Evolutionary conservation across 1,139 yeast species (phyloP), one percentile per base, ranked within the genome.

Genomic region (Candida sojae): DNA sequence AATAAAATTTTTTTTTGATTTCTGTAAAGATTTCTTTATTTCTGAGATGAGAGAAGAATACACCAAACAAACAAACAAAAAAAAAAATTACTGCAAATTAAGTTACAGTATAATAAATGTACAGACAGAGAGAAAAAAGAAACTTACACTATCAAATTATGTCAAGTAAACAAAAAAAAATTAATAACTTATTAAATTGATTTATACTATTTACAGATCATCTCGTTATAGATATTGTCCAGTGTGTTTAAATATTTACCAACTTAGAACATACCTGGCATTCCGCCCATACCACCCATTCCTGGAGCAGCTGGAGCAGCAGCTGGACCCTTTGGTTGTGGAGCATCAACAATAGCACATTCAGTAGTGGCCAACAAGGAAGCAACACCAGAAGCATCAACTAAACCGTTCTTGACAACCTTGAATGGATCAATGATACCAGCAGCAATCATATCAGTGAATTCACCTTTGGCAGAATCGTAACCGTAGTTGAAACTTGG

Each of bases 351-450:
- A 66, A 93, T 90, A 57, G 98, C 97, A 73, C 97, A 95, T 77
- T 93, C 99, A 56, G 99, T 93, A 50, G 99, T 95, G 58, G 98
- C 99, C 71, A 93, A 83, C 70, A 93, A 81, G 29, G 98, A 91
- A 47, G 99, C 99, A 58, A 93, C 99, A 77, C 98, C 97, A 49
- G 96, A 82, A 52, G 99, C 99, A 64, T 93, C 99, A 50, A 91
- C 93, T 64, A 93, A 81, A 59, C 99, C 99, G 61, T 91, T 87
- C 79, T 96, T 90, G 57, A 95, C 99, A 64, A 95, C 99, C 84
- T 93, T 95, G 83, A 93, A 91, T 58, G 99, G 99, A 74, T 93
- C 99, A 67, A 92, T 91, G 73, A 93, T 93, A 82, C 99, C 99
- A 52, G 96, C 85, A 57, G 93, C 88, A 64, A 93, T 86, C 97